Base-by-base conservation (phyloP, 1,139 yeast genomes). In the Suhomyces kunorum region DNA sequence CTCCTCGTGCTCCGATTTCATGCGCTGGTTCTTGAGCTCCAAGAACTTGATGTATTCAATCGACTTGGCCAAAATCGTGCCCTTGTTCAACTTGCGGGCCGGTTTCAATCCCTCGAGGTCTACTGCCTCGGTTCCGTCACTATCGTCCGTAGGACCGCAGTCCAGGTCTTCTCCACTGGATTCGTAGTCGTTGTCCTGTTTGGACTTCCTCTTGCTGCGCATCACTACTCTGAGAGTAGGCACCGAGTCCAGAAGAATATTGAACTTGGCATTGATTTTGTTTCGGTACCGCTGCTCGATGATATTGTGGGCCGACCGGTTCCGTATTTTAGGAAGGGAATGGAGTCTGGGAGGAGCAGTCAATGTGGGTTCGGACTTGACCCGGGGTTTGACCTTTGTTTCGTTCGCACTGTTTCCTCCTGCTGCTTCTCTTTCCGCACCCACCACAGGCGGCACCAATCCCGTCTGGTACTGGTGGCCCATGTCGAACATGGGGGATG, bases 231-330 rank as follows among this genome's bases (percentile, higher is more conserved):
- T 52, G 22, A 71, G 59, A 4, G 74, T 68, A 9, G 77, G 77
- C 14, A 71, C 77, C 16, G 66, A 56, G 36, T 66, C 56, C 47
- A 68, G 75, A 28, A 71, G 59, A 13, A 68, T 66, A 18, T 62
- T 61, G 49, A 71, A 71, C 48, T 69, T 68, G 49, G 70, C 74
- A 48, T 71, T 71, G 44, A 71, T 71, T 45, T 69, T 71, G 53
- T 71, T 70, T 42, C 77, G 53, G 53, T 71, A 71, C 39, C 77
- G 48, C 49, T 71, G 77, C 46, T 71, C 77, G 39, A 71, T 70
- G 5, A 71, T 65, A 44, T 71, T 71, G 54, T 71, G 77, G 5
- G 74, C 65, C 1, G 71, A 64, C 40, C 63, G 65, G 45, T 20
- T 62, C 54, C 26, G 34, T 29, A 28, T 32, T 28, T 41, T 41